Percentiles rank a stretch among this genome's conserved stretches.
These are phyloP conservation scores for Vitis riparia DNA, from an alignment of 164 flowering plant genomes.

Conservation along the genomic window DNA sequence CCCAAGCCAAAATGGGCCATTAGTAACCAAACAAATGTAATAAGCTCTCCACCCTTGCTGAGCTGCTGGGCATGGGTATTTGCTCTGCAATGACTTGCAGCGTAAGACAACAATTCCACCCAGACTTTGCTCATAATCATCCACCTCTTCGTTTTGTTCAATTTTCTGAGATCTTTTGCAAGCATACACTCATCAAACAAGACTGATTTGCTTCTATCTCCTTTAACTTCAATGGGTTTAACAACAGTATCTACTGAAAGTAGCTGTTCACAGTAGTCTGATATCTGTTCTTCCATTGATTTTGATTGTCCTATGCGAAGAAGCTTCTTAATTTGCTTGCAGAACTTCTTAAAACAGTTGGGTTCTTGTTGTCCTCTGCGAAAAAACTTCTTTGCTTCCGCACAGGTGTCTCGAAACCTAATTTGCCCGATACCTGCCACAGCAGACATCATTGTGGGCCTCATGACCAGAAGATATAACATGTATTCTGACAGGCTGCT, in stretches of 20 bases:
- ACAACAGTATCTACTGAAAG: neutral
- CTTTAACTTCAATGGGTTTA: conserved; percentile 10
- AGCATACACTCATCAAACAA: conserved; percentile 19
- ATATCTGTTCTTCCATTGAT: neutral
- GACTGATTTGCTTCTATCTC: conserved; percentile 24
- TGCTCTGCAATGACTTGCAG: conserved; percentile 17
- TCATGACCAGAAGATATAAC: no score
- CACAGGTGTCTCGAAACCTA: conserved; percentile 24
- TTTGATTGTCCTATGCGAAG: neutral
- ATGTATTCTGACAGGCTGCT: no score
- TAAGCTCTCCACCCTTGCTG: conserved; percentile 25
- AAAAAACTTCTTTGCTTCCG: conserved; percentile 18
- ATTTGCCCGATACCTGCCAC: no score
- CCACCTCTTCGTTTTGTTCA: conserved; percentile 6
- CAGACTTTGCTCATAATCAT: conserved; percentile 3
- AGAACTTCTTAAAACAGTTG: neutral
- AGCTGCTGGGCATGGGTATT: conserved; percentile 12
- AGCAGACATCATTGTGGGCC: no score
- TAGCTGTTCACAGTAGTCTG: neutral
- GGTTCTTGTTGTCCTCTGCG: neutral
- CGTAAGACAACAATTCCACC: conserved; percentile 14
- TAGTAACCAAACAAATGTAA: conserved; percentile 24
- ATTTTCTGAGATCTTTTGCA: conserved; percentile 4
- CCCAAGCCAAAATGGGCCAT: conserved; percentile 29
- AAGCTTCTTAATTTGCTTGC: conserved; percentile 15